Base-by-base conservation (phyloP, 192 early-diverging fungal genomes). In the Backusella westeae region DNA sequence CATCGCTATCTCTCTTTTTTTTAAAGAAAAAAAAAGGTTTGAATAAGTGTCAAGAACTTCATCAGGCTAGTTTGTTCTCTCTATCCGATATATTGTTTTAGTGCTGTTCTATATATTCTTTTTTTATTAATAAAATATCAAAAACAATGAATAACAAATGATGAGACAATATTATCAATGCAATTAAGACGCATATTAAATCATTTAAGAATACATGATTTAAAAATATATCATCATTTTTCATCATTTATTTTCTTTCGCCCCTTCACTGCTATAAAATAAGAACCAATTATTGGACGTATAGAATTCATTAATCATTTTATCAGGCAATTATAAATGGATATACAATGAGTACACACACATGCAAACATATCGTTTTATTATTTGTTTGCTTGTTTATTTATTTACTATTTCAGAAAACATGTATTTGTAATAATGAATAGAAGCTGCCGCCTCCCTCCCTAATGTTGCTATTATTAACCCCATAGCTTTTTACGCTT, bases 401-500 rank as follows among this genome's bases (percentile, higher is more conserved):
- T 49, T 63, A 56, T 56, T 56, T n/a, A 19, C 49, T 63, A 63
- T 63, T 63, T 26, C 46, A 49, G 19, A 49, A 49, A 49, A 49
- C 46, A 49, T n/a, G 17, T 49, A 49, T 49, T n/a, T 49, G n/a
- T 44, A 56, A 21, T 21, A 63, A 63, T 4, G 56, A 63, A 63
- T 63, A 26, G 23, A 63, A 4, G 12, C 9, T 4, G 15, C 3
- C 6, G 4, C 4, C 6, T 19, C 23, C 23, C 10, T 29, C 29
- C 32, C 32, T 21, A 9, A 2, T 26, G 12, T 23, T 63, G 26
- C 56, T 12, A 23, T 29, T 29, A 63, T 63, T 29, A 63, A 8
- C 53, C 53, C 10, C 12, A 59, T 23, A 59, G 10, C 23, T 26
- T 63, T n/a, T 63, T 63, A 63, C 56, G 56, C 29, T 84, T 82